Base-by-base conservation (phyloP, 306 rosid genomes). In the Dryas drummondii region DNA sequence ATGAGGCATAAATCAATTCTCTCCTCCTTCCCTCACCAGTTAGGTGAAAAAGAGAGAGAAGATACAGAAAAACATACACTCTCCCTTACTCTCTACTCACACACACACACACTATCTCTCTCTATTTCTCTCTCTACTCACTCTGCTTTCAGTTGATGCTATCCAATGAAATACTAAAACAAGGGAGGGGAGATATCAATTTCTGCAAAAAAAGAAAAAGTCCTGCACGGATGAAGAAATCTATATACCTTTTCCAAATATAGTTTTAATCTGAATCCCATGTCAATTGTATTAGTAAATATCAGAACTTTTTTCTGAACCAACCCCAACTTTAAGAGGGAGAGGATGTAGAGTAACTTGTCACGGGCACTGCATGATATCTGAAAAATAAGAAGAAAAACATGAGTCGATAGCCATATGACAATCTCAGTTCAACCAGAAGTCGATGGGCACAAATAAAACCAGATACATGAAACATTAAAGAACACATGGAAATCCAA, bases 271-370 rank as follows among this genome's bases (percentile, higher is more conserved):
- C 92, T 89, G 88, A 92, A 92, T 74, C 96, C 91, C 87, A 73
- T 87, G 84, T 94, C 97, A 72, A 92, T 94, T 67, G 79, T 81
- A 76, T 90, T 94, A 27, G 97, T 89, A 82, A 94, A 94, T 82
- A 94, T 85, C 58, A 94, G 80, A 86, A 90, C 92, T 79, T 87
- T 94, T 82, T 90, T 94, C 81, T 92, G 99, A 74, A 94, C 93
- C 85, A 94, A 68, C 84, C 80, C 97, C 87, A 92, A 82, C 91
- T 92, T 94, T 87, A 94, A 80, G 82, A 94, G 86, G 73, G 96
- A 81, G 83, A 92, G 93, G 79, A 81, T 77, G 82, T 90, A 81
- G 49, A 90, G 96, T 79, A 92, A 82, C 84, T 94, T 94, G 83
- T 94, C 97, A 56, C 79, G 82, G 40, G 68, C 81, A 75, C 83